Percentiles rank a stretch among this genome's conserved stretches.
phyloP scores from a whole-genome alignment of 75 land plant species.

The Picea sitchensis region DNA sequence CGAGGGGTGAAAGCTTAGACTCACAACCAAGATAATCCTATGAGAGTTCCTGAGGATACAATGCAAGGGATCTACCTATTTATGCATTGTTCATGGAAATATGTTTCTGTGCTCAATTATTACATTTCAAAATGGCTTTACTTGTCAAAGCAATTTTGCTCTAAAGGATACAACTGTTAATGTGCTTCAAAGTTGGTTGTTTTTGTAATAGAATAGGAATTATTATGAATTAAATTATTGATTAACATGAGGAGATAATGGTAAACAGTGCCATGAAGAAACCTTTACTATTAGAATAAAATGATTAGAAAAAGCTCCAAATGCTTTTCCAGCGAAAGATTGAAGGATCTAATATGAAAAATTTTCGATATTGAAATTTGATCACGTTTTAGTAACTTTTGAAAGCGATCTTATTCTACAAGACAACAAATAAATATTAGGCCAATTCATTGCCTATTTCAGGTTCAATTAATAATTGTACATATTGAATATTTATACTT shows the following conservation, averaged over 20 bases:
- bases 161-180: too few relatives aligned
- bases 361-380: background rate
- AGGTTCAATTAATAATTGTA: background rate
- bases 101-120: too few relatives aligned
- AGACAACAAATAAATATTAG: background rate
- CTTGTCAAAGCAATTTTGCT: too few relatives aligned
- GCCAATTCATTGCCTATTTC: background rate
- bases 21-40: too few relatives aligned
- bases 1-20: too few relatives aligned
- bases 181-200: too few relatives aligned
- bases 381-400: background rate
- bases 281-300: background rate
- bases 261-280: background rate
- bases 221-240: background rate
- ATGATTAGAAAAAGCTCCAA: background rate
- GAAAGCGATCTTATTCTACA: background rate
- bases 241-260: background rate
- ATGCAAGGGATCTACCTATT: too few relatives aligned
- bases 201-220: too few relatives aligned
- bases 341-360: background rate
- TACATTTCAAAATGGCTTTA: too few relatives aligned
- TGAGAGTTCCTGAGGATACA: too few relatives aligned
- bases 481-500: background rate
- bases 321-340: background rate
- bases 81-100: too few relatives aligned